Evolutionary conservation across 192 early-diverging fungal species (phyloP).

Genomic region (Spizellomyces punctatus): DNA sequence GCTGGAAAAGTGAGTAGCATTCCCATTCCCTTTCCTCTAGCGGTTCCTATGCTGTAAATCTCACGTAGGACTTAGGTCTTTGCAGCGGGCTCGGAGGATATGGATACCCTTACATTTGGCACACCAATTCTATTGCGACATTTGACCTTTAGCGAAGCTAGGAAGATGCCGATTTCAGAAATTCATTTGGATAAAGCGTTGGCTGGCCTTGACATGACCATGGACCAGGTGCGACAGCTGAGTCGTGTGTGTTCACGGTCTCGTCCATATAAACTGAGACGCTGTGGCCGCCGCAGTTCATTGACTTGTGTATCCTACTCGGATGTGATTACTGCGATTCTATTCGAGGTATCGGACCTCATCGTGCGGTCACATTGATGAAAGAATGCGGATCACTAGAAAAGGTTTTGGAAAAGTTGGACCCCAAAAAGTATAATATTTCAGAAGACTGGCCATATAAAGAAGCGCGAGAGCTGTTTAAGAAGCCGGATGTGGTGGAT

Average conservation of each 20-base stretch:
- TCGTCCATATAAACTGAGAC: too few species aligned
- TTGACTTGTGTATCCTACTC: conserved; percentile 95
- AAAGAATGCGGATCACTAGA: conserved; percentile 85
- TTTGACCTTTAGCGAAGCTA: conserved; percentile 87
- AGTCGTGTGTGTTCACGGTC: too few species aligned
- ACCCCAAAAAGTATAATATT: conserved; percentile 77
- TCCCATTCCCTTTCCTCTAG: conserved; percentile 4
- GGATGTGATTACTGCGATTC: conserved; percentile 98
- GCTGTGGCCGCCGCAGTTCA: conserved; percentile 64
- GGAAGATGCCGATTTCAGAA: conserved; percentile 90
- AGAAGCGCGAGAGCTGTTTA: conserved; percentile 88
- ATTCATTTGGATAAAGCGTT: conserved; percentile 81
- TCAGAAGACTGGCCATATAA: conserved; percentile 89
- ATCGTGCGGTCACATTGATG: conserved; percentile 79
- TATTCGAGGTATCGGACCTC: conserved; percentile 91
- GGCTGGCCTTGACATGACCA: conserved; percentile 73
- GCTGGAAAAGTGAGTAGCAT: conserved; percentile 65
- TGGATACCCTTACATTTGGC: conserved; percentile 97
- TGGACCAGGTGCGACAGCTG: conserved; percentile 59
- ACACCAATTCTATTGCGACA: conserved; percentile 88
- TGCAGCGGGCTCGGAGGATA: conserved; percentile 96
- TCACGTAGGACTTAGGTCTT: conserved; percentile 61
- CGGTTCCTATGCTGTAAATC: neutral
- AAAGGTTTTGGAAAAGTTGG: conserved; percentile 71
- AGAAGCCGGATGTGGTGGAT: conserved; percentile 75